Conservation (phyloP, 371 early-diverging fungal species). For the Apophysomyces variabilis region DNA sequence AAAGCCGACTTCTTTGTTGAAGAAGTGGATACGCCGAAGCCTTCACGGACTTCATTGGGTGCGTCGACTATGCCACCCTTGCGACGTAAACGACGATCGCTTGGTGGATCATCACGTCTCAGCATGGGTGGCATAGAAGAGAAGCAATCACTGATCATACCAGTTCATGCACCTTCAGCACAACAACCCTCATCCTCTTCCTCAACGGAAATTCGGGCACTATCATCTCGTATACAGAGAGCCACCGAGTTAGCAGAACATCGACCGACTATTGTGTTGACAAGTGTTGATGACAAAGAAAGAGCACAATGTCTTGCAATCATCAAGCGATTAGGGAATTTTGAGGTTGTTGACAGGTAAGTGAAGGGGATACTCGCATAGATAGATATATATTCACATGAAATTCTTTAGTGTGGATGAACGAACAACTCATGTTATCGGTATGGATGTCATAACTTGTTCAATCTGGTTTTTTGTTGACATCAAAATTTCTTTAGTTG, state of each 20-base stretch:
- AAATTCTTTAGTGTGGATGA: slow-evolving; percentile 21
- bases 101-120: slow-evolving; percentile 12
- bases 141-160: background rate
- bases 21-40: slow-evolving; percentile 18
- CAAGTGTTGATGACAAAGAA: slow-evolving; percentile 20
- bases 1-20: slow-evolving; percentile 46
- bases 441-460: slow-evolving; percentile 3
- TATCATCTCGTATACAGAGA: background rate
- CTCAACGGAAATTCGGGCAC: background rate
- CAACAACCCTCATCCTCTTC: background rate
- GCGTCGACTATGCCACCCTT: slow-evolving; percentile 8
- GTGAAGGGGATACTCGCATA: background rate
- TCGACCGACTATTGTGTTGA: slow-evolving; percentile 31
- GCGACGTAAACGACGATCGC: slow-evolving; percentile 21
- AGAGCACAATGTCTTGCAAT: slow-evolving; percentile 22
- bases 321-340: slow-evolving; percentile 23
- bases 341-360: slow-evolving; percentile 28
- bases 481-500: slow-evolving; percentile 8
- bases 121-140: background rate
- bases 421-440: slow-evolving; percentile 23
- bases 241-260: background rate
- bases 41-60: slow-evolving; percentile 10
- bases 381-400: background rate
- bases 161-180: background rate
- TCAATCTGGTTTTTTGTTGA: background rate